Conservation (phyloP, 148 eudicot species). For the Amaranthus cruentus region DNA sequence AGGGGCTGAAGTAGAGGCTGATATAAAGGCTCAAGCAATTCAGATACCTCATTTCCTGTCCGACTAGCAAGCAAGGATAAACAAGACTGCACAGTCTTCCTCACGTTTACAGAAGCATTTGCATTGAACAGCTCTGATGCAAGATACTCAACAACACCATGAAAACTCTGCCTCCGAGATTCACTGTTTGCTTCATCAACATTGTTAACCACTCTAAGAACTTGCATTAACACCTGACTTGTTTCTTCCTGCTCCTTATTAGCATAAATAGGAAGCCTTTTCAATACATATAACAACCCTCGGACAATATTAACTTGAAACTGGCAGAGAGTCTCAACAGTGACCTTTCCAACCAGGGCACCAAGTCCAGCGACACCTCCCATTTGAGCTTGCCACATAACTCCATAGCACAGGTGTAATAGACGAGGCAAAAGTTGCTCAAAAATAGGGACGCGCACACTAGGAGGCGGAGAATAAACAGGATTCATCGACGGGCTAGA, state of each 20-base stretch:
- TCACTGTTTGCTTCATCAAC: constrained; percentile 96
- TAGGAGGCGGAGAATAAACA: constrained; percentile 92
- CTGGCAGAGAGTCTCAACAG: constrained; percentile 75
- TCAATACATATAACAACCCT: constrained; percentile 83
- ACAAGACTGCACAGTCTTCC: constrained; percentile 93
- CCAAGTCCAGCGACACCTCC: constrained; percentile 98
- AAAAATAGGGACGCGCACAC: constrained; percentile 83
- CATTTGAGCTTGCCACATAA: constrained; percentile 93
- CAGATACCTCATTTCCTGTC: constrained; percentile 97
- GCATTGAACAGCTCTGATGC: constrained; percentile 87
- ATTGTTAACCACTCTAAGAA: constrained; percentile 96
- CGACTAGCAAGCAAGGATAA: constrained; percentile 96
- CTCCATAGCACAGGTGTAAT: constrained; percentile 88
- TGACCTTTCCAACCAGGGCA: constrained; percentile 90
- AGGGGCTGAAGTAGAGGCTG: constrained; percentile 94
- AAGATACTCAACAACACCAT: constrained; percentile 89
- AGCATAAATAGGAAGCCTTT: constrained; percentile 90
- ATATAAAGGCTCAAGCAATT: constrained; percentile 91
- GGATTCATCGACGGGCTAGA: constrained; percentile 98
- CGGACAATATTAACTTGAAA: constrained; percentile 83
- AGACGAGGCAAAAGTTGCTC: constrained; percentile 95
- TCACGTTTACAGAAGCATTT: constrained; percentile 71
- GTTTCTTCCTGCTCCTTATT: constrained; percentile 94
- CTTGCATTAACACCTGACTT: constrained; percentile 88
- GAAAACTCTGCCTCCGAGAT: constrained; percentile 85